A percentile compares a stretch with the other conserved stretches of the same genome.
phyloP scores from a whole-genome alignment of 1,284 basidiomycete species.

The Apiotrichum gracile region DNA sequence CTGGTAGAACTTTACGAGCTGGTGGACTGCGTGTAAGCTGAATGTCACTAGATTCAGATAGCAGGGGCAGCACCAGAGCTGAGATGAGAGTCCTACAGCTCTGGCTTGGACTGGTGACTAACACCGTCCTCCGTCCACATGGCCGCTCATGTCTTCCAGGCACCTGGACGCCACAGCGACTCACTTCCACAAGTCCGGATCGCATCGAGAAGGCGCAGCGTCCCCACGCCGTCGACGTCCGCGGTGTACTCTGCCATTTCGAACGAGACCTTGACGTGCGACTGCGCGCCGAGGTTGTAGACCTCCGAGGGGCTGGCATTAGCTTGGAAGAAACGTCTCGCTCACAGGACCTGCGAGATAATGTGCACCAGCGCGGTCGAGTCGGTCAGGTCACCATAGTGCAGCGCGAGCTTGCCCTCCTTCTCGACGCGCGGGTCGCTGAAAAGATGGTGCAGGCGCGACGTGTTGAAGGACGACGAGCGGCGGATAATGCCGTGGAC shows the following conservation, averaged over 20 bases:
- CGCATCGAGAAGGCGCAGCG: slow-evolving; percentile 82
- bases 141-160: not conserved
- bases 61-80: too few species aligned
- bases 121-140: not conserved
- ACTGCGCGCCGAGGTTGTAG: slow-evolving; percentile 93
- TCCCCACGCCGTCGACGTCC: slow-evolving; percentile 85
- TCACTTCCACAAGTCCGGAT: slow-evolving; percentile 85
- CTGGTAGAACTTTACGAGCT: slow-evolving; percentile 50
- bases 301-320: slow-evolving; percentile 68
- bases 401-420: slow-evolving; percentile 59
- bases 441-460: slow-evolving; percentile 81
- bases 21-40: slow-evolving; percentile 16
- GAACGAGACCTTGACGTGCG: slow-evolving; percentile 93
- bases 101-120: too few species aligned
- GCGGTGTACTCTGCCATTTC: slow-evolving; percentile 96
- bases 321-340: not conserved
- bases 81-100: too few species aligned
- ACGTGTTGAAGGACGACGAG: slow-evolving; percentile 90
- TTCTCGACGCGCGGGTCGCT: slow-evolving; percentile 68
- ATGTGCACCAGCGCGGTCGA: slow-evolving; percentile 90
- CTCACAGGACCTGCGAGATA: slow-evolving; percentile 68
- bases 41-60: too few species aligned
- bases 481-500: slow-evolving; percentile 90
- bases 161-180: not conserved
- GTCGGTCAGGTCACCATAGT: slow-evolving; percentile 80